A percentile compares a stretch with the other conserved stretches of the same genome.
These are phyloP conservation scores for Mycena sp. DNA, from an alignment of 1,284 basidiomycete species.

Conservation along the genomic window DNA sequence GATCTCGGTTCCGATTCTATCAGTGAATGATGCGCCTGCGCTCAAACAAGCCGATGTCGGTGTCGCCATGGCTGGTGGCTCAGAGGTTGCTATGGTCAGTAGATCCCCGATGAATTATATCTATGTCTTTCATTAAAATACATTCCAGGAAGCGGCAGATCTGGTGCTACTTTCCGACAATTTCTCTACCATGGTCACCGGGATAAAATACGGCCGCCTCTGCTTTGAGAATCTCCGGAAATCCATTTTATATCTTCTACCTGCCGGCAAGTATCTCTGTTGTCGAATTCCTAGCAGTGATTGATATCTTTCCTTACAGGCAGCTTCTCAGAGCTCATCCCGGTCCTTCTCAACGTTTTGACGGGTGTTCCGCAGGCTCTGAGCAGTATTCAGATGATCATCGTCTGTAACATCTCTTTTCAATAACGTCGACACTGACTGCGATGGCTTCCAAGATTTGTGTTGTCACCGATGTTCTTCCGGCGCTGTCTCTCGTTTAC, in stretches of 20 bases:
- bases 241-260: constrained; percentile 52
- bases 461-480: constrained; percentile 63
- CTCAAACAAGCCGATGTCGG: constrained; percentile 98
- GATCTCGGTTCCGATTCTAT: neutral
- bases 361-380: constrained; percentile 53
- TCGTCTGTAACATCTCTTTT: constrained; percentile 34
- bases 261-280: constrained; percentile 50
- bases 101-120: constrained; percentile 32
- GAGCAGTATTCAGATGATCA: constrained; percentile 55
- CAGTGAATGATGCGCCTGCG: constrained; percentile 97
- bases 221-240: constrained; percentile 69
- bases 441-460: constrained; percentile 49
- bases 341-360: constrained; percentile 66
- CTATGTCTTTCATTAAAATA: constrained; percentile 38
- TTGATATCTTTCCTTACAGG: constrained; percentile 19
- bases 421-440: neutral
- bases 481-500: constrained; percentile 63
- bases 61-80: constrained; percentile 96
- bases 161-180: constrained; percentile 98
- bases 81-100: constrained; percentile 91
- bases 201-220: constrained; percentile 58
- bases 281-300: neutral
- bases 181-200: constrained; percentile 87
- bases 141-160: constrained; percentile 90
- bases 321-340: constrained; percentile 75